phyloP scores from a whole-genome alignment of 2,329 filamentous ascomycete species.

The Fusarium praegraminearum region DNA sequence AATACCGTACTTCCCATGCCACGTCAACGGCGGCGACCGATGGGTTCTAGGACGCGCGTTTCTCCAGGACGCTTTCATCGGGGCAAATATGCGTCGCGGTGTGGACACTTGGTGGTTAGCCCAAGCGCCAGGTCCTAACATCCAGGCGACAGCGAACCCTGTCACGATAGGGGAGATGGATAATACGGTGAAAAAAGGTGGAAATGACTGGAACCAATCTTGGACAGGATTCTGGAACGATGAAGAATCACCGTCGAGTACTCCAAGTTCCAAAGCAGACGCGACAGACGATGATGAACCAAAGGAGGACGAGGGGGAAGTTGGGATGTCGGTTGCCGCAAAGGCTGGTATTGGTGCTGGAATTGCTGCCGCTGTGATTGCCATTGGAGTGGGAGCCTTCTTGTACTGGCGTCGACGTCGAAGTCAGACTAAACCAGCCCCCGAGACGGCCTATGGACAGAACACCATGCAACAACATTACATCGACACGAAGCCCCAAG shows the following conservation, averaged over 20 bases:
- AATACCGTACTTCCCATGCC: constrained; percentile 54
- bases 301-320: not conserved
- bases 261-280: not conserved
- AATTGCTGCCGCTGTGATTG: not conserved
- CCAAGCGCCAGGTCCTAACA: constrained; percentile 25
- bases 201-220: constrained; percentile 32
- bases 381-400: not conserved
- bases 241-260: not conserved
- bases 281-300: not conserved
- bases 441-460: not conserved
- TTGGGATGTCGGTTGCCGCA: not conserved
- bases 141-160: constrained; percentile 1
- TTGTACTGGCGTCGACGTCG: constrained; percentile 5
- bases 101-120: constrained; percentile 37
- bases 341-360: not conserved
- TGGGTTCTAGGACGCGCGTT: constrained; percentile 56
- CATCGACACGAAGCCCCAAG: not conserved
- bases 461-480: not conserved
- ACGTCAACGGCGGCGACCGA: constrained; percentile 36
- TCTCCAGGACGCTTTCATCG: constrained; percentile 61
- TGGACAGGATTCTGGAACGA: constrained; percentile 27
- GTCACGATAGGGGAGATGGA: constrained; percentile 7
- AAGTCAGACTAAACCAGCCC: not conserved
- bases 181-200: constrained; percentile 13
- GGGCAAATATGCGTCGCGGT: constrained; percentile 53